phyloP scores from a whole-genome alignment of 2,329 filamentous ascomycete genomes.

The Neofusicoccum sp. region DNA sequence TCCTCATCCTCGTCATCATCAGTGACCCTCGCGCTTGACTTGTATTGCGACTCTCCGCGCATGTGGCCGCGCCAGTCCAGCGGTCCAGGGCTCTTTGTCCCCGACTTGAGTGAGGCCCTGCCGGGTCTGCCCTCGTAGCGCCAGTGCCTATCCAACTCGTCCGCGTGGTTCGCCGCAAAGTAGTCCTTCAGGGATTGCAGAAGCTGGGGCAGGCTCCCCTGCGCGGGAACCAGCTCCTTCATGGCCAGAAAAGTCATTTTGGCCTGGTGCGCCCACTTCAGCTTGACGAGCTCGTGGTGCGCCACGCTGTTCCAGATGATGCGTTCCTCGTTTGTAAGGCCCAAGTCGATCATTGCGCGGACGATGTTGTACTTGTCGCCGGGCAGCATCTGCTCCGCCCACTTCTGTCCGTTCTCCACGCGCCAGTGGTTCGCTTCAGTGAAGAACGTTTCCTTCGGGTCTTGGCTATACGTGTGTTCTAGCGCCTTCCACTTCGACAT shows the following conservation, averaged over 20 bases:
- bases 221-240: slow-evolving; percentile 25
- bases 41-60: slow-evolving; percentile 9
- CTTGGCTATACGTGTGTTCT: slow-evolving; percentile 2
- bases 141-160: slow-evolving; percentile 26
- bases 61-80: slow-evolving; percentile 14
- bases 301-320: slow-evolving; percentile 39
- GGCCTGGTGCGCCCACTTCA: slow-evolving; percentile 30
- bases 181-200: slow-evolving; percentile 31
- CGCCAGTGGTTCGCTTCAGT: slow-evolving; percentile 24
- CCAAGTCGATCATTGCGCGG: slow-evolving; percentile 34
- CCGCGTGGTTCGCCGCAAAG: slow-evolving; percentile 22
- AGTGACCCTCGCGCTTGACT: slow-evolving; percentile 1
- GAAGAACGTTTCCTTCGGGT: slow-evolving; percentile 16
- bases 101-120: slow-evolving; percentile 4
- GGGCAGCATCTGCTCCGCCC: slow-evolving; percentile 38
- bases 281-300: slow-evolving; percentile 29
- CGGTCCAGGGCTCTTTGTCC: slow-evolving; percentile 6
- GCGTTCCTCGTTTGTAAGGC: slow-evolving; percentile 33
- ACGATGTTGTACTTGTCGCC: slow-evolving; percentile 47
- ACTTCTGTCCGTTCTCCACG: slow-evolving; percentile 26
- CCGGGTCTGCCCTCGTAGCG: slow-evolving; percentile 13
- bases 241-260: slow-evolving; percentile 29
- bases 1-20: slow-evolving; percentile 6
- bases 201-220: slow-evolving; percentile 21
- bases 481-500: slow-evolving; percentile 64